A percentile compares a stretch with the other conserved stretches of the same genome.
phyloP scores from a whole-genome alignment of 441 rosid genomes.

The Kokia cookei region DNA sequence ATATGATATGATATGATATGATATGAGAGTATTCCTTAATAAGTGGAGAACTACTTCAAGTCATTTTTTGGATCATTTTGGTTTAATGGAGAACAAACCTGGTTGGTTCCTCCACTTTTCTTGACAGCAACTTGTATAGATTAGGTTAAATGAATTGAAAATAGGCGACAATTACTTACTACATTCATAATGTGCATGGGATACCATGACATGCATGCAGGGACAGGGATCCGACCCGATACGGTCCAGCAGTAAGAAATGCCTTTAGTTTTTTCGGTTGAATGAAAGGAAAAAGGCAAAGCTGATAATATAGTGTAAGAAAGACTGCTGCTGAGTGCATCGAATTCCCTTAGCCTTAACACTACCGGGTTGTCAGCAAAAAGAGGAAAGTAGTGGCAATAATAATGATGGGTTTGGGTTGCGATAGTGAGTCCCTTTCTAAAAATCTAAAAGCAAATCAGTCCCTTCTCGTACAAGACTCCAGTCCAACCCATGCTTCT shows the following conservation, averaged over 20 bases:
- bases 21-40: not conserved
- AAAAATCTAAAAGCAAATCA: conserved; percentile 18
- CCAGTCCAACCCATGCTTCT: conserved; percentile 67
- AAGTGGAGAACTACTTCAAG: not conserved
- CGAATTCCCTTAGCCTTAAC: conserved; percentile 32
- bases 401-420: conserved; percentile 15
- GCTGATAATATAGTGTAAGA: not conserved
- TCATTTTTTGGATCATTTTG: not conserved
- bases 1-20: not conserved
- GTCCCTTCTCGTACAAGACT: conserved; percentile 38
- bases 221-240: not conserved
- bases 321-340: conserved; percentile 25
- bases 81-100: not conserved
- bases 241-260: not conserved
- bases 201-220: not conserved
- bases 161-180: not conserved
- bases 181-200: not conserved
- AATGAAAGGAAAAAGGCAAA: conserved; percentile 29
- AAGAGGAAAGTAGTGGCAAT: conserved; percentile 2
- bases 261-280: conserved; percentile 14
- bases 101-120: not conserved
- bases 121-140: not conserved
- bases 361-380: not conserved
- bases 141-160: too few species aligned
- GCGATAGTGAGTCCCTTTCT: conserved; percentile 40